phyloP scores from a whole-genome alignment of 495 filamentous ascomycete species.

The Echria macrotheca region DNA sequence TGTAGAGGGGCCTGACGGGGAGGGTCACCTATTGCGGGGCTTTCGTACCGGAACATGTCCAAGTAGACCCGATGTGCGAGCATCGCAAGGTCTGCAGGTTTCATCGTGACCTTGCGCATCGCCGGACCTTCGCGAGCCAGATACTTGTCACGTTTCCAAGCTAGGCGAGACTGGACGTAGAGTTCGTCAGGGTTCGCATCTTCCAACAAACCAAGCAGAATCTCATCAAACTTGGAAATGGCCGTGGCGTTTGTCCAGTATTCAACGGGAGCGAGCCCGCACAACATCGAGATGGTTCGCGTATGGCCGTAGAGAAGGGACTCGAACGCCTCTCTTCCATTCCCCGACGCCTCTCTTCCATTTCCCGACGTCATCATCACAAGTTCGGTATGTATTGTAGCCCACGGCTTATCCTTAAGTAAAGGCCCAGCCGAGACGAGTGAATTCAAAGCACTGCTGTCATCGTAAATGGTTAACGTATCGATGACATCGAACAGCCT shows the following conservation, averaged over 20 bases:
- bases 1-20: conserved; percentile 23
- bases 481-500: conserved; percentile 52
- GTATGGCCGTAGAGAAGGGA: conserved; percentile 38
- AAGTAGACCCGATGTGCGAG: conserved; percentile 16
- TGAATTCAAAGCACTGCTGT: conserved; percentile 44
- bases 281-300: conserved; percentile 39
- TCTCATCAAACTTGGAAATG: conserved; percentile 26
- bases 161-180: conserved; percentile 20
- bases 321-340: conserved; percentile 25
- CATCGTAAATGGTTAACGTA: conserved; percentile 49
- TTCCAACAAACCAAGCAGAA: conserved; percentile 8
- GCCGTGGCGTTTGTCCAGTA: conserved; percentile 46
- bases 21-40: neutral
- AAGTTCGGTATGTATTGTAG: conserved; percentile 44
- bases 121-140: conserved; percentile 11
- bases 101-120: conserved; percentile 12
- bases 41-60: conserved; percentile 21
- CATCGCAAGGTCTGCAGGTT: conserved; percentile 6
- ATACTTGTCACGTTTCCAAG: conserved; percentile 22
- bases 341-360: too few relatives aligned
- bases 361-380: too few relatives aligned
- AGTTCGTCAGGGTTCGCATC: conserved; percentile 10
- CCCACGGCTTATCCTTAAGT: conserved; percentile 30
- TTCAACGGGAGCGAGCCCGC: conserved; percentile 44
- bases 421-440: conserved; percentile 44